These are phyloP conservation scores for Immersiporthe knoxdaviesiana DNA, from an alignment of 2,329 filamentous ascomycete species.

Conservation along the genomic window DNA sequence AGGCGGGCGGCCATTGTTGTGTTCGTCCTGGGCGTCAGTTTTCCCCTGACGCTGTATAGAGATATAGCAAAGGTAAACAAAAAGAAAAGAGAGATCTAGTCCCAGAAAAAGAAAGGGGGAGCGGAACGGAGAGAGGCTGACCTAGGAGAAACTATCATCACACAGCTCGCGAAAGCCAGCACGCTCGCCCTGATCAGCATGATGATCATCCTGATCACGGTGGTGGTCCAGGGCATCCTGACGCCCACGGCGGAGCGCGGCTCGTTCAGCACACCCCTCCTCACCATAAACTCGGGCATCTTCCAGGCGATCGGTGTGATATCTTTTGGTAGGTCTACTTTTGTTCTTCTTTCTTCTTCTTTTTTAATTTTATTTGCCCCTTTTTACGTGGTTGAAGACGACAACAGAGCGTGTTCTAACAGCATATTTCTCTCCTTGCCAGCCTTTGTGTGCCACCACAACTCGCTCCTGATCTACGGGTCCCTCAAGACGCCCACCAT, in stretches of 20 bases:
- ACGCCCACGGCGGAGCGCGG: slow-evolving; percentile 75
- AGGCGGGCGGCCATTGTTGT: slow-evolving; percentile 84
- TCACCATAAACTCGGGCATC: slow-evolving; percentile 84
- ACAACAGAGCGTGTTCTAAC: slow-evolving; percentile 38
- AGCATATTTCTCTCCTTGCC: not conserved
- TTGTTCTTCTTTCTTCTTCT: too few relatives aligned
- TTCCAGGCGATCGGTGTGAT: slow-evolving; percentile 98
- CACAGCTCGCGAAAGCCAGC: slow-evolving; percentile 92
- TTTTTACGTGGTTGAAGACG: slow-evolving; percentile 28
- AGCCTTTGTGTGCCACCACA: slow-evolving; percentile 82
- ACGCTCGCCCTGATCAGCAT: slow-evolving; percentile 92
- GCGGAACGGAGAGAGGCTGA: slow-evolving; percentile 20
- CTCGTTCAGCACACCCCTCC: slow-evolving; percentile 66
- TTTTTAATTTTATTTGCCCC: slow-evolving; percentile 2
- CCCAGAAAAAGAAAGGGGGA: too few relatives aligned
- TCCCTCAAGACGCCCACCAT: slow-evolving; percentile 92
- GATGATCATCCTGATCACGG: slow-evolving; percentile 84
- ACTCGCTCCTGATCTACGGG: slow-evolving; percentile 95
- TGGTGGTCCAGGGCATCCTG: slow-evolving; percentile 79
- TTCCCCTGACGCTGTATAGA: slow-evolving; percentile 87
- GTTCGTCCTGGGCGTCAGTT: slow-evolving; percentile 84
- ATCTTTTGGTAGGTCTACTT: slow-evolving; percentile 74
- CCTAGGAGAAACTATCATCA: not conserved
- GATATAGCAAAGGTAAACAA: slow-evolving; percentile 99
- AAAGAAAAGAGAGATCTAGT: too few relatives aligned